A percentile compares a stretch with the other conserved stretches of the same genome.
These are phyloP conservation scores for Saccharomyces eubayanus DNA, from an alignment of 805 yeast genomes.

Conservation along the genomic window DNA sequence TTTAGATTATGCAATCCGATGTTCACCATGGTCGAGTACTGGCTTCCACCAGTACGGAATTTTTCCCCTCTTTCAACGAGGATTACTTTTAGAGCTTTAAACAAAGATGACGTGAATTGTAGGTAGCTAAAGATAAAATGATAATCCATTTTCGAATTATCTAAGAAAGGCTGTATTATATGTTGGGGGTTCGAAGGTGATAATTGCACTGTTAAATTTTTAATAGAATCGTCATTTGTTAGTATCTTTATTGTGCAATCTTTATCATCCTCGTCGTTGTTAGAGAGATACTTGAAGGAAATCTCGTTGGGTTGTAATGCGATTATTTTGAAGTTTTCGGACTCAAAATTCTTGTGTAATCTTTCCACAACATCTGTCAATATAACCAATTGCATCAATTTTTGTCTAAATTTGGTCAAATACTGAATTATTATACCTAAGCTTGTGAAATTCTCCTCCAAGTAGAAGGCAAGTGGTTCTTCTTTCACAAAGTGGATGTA, in stretches of 20 bases:
- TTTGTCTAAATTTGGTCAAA: conserved; percentile 25
- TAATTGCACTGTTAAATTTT: conserved; percentile 24
- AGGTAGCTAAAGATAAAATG: conserved; percentile 30
- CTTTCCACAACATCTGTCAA: conserved; percentile 30
- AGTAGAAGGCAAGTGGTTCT: conserved; percentile 23
- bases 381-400: conserved; percentile 28
- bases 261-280: conserved; percentile 14
- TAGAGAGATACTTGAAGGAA: conserved; percentile 28
- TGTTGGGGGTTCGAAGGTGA: conserved; percentile 29
- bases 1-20: conserved; percentile 25
- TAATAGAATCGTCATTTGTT: conserved; percentile 23
- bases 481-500: conserved; percentile 22
- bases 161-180: conserved; percentile 28
- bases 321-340: conserved; percentile 27
- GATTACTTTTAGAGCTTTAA: conserved; percentile 16
- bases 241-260: conserved; percentile 30
- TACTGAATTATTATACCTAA: conserved; percentile 22
- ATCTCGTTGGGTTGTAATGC: conserved; percentile 29
- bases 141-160: conserved; percentile 22
- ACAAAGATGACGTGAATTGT: conserved; percentile 29
- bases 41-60: conserved; percentile 1
- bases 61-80: conserved; percentile 5
- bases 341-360: conserved; percentile 27
- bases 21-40: conserved; percentile 14
- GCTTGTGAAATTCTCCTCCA: conserved; percentile 21